These are phyloP conservation scores for Trichoderma sp. DNA, from an alignment of 2,329 filamentous ascomycete genomes.

Conservation along the genomic window DNA sequence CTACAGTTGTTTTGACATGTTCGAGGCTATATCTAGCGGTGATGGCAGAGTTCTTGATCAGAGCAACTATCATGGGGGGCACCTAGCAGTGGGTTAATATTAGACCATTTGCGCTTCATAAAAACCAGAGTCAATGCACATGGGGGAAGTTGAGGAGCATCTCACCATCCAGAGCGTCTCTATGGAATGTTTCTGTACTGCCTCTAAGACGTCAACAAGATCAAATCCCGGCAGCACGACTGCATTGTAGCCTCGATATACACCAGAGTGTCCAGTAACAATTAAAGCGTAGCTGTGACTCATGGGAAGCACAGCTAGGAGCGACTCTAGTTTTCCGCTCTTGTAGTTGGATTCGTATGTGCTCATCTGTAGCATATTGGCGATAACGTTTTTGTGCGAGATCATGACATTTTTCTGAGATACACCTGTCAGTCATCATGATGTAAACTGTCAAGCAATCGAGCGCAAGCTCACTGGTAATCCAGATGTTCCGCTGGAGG, in stretches of 20 bases:
- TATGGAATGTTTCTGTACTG: constrained; percentile 68
- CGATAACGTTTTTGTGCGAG: constrained; percentile 70
- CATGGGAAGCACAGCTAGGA: constrained; percentile 67
- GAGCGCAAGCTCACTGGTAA: constrained; percentile 52
- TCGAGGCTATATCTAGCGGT: constrained; percentile 69
- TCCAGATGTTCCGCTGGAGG: constrained; percentile 71
- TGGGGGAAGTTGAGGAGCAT: too few relatives aligned
- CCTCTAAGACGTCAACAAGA: constrained; percentile 56
- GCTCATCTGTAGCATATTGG: constrained; percentile 64
- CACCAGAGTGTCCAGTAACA: constrained; percentile 62
- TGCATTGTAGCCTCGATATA: constrained; percentile 69
- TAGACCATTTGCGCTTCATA: not conserved
- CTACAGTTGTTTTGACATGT: constrained; percentile 64
- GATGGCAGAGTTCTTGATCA: constrained; percentile 63
- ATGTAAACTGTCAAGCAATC: not conserved
- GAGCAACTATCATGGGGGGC: constrained; percentile 76
- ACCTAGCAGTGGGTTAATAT: not conserved
- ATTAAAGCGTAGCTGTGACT: constrained; percentile 78
- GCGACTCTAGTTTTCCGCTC: constrained; percentile 25
- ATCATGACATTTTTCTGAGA: constrained; percentile 74
- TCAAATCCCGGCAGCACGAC: constrained; percentile 74
- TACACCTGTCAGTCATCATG: not conserved
- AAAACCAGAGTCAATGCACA: too few relatives aligned
- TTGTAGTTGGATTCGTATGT: constrained; percentile 38
- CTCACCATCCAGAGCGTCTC: constrained; percentile 61